Evolutionary conservation across 1,284 basidiomycete genomes (phyloP), one percentile per base, ranked within the genome.

Genomic region (Boletus mariae): DNA sequence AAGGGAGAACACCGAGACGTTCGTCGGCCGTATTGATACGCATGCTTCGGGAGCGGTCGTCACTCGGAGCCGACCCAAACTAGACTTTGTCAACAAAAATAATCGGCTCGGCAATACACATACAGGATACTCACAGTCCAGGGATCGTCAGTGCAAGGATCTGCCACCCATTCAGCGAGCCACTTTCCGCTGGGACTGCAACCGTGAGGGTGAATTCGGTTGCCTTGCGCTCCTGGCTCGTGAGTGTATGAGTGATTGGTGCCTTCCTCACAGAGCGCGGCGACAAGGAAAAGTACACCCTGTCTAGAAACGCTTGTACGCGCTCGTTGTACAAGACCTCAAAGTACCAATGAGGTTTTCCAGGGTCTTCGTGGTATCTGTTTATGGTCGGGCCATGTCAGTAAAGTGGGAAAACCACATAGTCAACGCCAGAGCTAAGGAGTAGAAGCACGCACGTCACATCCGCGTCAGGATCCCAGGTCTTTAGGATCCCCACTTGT

Each of bases 341-440:
- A 3, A 77, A 68, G 64, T 87, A 93, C 84, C 87, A 92, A 64
- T 92, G 90, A 0, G 74, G 75, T 57, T 80, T 62, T 1, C 78
- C 79, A 1, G 75, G 69, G 50, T 87, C 84, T 70, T 91, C 89
- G n/a, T 73, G 71, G 55, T 80, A 80, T n/a, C 85, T 88, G 49
- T 5, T 5, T 43, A 9, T 32, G 6, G 28, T 9, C 8, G 35
- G 49, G 15, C 32, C 6, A 32, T 50, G 17, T 52, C 32, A 34
- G n/a, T 23, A 32, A 43, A 34, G 15, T 38, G 3, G 46, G 37
- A 4, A 41, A 23, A 12, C 13, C 5, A 15, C 11, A 12, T 32
- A 32, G 31, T 12, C 11, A 26, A 42, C 9, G 20, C 40, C 5
- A 41, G 23, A 7, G 35, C 31, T 23, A 35, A 44, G 29, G 11